Base-by-base conservation (phyloP, 495 filamentous ascomycete genomes). In the Aspergillus kassunensis region DNA sequence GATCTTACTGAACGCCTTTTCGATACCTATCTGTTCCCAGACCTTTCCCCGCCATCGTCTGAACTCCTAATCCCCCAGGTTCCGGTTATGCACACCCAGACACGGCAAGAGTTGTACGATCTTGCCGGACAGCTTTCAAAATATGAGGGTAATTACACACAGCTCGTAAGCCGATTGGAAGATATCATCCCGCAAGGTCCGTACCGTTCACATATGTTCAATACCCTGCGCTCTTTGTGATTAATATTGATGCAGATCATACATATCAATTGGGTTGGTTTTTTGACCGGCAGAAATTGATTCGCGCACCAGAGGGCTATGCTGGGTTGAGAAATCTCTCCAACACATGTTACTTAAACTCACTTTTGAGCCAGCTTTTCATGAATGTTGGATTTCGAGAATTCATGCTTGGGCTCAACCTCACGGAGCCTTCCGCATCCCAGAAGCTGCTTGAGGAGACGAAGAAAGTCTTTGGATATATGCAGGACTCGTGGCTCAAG, bases 331-430 rank as follows among this genome's bases (percentile, higher is more conserved):
- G 74, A 51, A 99, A 99, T 61, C 78, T 97, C 2, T 92, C 91
- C 5, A 96, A 96, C 62, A 97, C 93, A 6, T 99, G 93, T 71
- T 99, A 99, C 63, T 76, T 97, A 66, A 97, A 97, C 69, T 97
- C 93, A 0, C 76, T 99, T 4, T 80, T 97, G 54, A 93, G 90
- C 2, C 95, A 97, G 62, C 83, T 99, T 1, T 99, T 95, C 74
- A 97, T 97, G 91, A 97, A 99, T 61, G 67, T 88, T 30, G 78
- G 81, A 21, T 97, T 99, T 58, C 83, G 93, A 11, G 79, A 82
- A 29, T 96, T 97, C 68, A 88, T 97, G 58, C 74, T 97, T 31
- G 70, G 78, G 37, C 75, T 87, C 10, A 71, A 80, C 12, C 63
- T 82, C 10, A 61, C 71, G 7, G 83, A 89, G 48, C 64, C 66